Percentiles rank a stretch among this genome's conserved stretches.
These are phyloP conservation scores for Coemansia sp. DNA, from an alignment of 192 early-diverging fungal species.

Conservation along the genomic window DNA sequence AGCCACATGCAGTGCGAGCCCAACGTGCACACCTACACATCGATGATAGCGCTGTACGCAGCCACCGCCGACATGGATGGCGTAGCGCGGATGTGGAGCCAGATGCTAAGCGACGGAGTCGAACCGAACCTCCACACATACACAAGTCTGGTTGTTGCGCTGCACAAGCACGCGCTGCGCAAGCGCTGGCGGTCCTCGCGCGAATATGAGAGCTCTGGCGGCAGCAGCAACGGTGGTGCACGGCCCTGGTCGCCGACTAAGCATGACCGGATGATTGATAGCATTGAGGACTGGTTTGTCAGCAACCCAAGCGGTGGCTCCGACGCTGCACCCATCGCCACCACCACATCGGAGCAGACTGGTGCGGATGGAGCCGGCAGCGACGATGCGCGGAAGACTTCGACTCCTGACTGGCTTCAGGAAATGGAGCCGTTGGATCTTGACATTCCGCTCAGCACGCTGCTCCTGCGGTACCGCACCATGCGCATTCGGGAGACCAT, in stretches of 20 bases:
- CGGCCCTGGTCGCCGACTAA: constrained; percentile 20
- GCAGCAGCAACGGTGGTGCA: background rate
- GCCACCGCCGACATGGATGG: constrained; percentile 27
- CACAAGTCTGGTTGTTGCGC: constrained; percentile 34
- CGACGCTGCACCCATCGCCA: background rate
- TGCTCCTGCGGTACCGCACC: constrained; percentile 41
- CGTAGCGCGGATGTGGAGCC: constrained; percentile 29
- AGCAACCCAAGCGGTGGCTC: background rate
- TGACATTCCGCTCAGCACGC: constrained; percentile 43
- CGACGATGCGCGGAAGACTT: background rate
- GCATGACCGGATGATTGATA: constrained; percentile 33
- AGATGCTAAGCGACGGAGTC: constrained; percentile 32
- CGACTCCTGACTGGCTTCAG: background rate
- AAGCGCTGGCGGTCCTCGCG: constrained; percentile 30
- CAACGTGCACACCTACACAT: constrained; percentile 47
- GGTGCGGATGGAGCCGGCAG: background rate
- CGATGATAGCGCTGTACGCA: constrained; percentile 46
- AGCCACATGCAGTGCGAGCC: constrained; percentile 42
- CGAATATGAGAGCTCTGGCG: constrained; percentile 3
- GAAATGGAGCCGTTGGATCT: constrained; percentile 8
- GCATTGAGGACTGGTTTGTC: constrained; percentile 32
- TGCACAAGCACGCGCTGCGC: constrained; percentile 44
- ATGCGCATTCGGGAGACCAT: constrained; percentile 28
- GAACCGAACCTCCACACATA: constrained; percentile 46
- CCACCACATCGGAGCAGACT: background rate